A percentile compares a stretch with the other conserved stretches of the same genome.
Evolutionary conservation across 2,329 filamentous ascomycete genomes (phyloP).

Genomic region (Macroventuria anomochaeta): DNA sequence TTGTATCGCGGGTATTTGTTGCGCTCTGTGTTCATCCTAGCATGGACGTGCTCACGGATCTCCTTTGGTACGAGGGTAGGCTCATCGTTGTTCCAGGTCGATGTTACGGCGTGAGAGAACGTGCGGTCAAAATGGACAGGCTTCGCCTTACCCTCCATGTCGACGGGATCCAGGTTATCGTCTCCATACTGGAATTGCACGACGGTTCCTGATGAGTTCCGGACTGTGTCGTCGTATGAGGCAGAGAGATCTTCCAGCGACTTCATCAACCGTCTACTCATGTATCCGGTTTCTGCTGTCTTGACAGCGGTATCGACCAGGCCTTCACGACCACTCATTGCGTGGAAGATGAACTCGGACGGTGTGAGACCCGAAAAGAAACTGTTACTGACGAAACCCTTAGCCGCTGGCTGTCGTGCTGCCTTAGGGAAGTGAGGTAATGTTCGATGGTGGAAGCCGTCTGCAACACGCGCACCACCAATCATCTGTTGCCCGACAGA

Average conservation of each 20-base stretch:
- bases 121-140: conserved; percentile 93
- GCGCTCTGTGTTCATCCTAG: conserved; percentile 72
- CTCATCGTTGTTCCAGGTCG: conserved; percentile 80
- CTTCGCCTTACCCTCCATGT: conserved; percentile 94
- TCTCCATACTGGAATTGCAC: conserved; percentile 98
- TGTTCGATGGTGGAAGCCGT: conserved; percentile 95
- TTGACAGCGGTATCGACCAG: conserved; percentile 98
- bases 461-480: conserved; percentile 85
- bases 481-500: conserved; percentile 98
- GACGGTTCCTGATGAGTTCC: conserved; percentile 85
- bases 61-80: conserved; percentile 74
- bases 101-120: conserved; percentile 79
- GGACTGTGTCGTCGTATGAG: conserved; percentile 92
- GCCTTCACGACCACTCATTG: conserved; percentile 97
- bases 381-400: conserved; percentile 96
- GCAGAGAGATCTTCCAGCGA: conserved; percentile 93
- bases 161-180: conserved; percentile 91
- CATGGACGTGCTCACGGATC: conserved; percentile 71
- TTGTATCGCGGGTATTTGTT: conserved; percentile 55
- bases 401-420: conserved; percentile 87
- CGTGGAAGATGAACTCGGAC: conserved; percentile 96
- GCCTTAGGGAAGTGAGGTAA: conserved; percentile 96
- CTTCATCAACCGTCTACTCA: conserved; percentile 98
- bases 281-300: conserved; percentile 98
- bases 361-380: conserved; percentile 93